A percentile compares a stretch with the other conserved stretches of the same genome.
Conservation (phyloP, 2,329 filamentous ascomycete species). For the Hypomyces rosellus region DNA sequence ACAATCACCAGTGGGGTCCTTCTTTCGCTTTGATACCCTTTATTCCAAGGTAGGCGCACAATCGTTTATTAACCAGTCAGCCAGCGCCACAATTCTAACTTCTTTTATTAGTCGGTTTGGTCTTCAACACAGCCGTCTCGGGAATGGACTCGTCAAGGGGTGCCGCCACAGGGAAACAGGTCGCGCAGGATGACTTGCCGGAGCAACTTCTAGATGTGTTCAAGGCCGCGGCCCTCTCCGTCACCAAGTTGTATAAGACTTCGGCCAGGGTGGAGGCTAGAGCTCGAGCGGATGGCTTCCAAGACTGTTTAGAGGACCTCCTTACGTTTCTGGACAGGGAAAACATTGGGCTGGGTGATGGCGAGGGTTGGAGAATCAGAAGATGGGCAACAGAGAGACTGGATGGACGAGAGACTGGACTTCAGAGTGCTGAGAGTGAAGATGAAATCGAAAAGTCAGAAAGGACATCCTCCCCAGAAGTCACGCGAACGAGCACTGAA, state of each 20-base stretch:
- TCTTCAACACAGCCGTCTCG: background rate
- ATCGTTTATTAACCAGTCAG: conserved; percentile 2
- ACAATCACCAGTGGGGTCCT: too few species aligned
- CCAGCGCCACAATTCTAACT: background rate
- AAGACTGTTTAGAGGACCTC: conserved; percentile 88
- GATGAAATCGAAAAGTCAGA: conserved; percentile 63
- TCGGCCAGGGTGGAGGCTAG: conserved; percentile 72
- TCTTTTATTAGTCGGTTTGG: background rate
- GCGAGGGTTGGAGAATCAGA: conserved; percentile 62
- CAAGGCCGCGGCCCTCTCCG: conserved; percentile 84
- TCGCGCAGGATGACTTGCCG: conserved; percentile 35
- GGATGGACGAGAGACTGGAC: conserved; percentile 52
- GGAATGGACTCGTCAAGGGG: conserved; percentile 11
- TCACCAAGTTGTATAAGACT: conserved; percentile 94
- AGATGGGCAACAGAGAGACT: conserved; percentile 64
- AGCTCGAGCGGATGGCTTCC: conserved; percentile 76
- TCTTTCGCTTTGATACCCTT: background rate
- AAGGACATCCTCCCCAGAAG: conserved; percentile 50
- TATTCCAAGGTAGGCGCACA: conserved; percentile 6
- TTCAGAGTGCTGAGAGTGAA: conserved; percentile 56
- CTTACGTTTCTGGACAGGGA: conserved; percentile 79
- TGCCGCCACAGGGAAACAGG: conserved; percentile 23
- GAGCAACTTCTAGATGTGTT: conserved; percentile 79
- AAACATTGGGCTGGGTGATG: conserved; percentile 69
- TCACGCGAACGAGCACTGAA: conserved; percentile 42